Conservation (phyloP, 768 basidiomycete species). For the Lentinula aciculospora region DNA sequence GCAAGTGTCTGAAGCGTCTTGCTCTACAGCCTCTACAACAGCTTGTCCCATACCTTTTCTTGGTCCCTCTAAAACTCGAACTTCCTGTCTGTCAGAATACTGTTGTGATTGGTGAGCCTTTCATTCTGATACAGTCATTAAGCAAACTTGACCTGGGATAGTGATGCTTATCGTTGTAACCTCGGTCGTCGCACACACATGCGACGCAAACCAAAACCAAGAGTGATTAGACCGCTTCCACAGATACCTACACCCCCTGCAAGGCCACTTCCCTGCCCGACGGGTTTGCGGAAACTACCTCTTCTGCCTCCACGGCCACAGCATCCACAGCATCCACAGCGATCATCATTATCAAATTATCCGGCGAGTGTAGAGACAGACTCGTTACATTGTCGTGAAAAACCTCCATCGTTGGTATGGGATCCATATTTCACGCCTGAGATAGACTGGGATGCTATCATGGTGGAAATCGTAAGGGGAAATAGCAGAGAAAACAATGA, state of each 20-base stretch:
- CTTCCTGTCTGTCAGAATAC: background rate
- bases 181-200: conserved; percentile 11
- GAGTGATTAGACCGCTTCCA: conserved; percentile 9
- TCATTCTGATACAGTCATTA: background rate
- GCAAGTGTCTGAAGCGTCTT: background rate
- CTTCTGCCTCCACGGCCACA: conserved; percentile 1
- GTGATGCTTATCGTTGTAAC: conserved; percentile 3
- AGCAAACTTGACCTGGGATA: background rate
- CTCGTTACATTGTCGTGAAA: background rate
- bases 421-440: conserved; percentile 7
- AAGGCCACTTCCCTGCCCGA: conserved; percentile 1
- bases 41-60: background rate
- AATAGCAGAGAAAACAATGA: background rate
- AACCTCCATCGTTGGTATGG: background rate
- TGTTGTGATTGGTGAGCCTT: background rate
- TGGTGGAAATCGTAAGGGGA: conserved; percentile 9
- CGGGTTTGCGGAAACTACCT: conserved; percentile 8
- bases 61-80: background rate
- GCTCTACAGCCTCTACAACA: background rate
- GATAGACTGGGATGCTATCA: conserved; percentile 15
- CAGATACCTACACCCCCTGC: conserved; percentile 4
- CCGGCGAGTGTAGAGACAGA: background rate
- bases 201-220: conserved; percentile 2
- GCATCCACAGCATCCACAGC: background rate
- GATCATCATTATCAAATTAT: background rate